Evolutionary conservation across 176 grass and related monocot species (phyloP), one percentile per base, ranked within the genome.

Genomic region (Raddia distichophylla): DNA sequence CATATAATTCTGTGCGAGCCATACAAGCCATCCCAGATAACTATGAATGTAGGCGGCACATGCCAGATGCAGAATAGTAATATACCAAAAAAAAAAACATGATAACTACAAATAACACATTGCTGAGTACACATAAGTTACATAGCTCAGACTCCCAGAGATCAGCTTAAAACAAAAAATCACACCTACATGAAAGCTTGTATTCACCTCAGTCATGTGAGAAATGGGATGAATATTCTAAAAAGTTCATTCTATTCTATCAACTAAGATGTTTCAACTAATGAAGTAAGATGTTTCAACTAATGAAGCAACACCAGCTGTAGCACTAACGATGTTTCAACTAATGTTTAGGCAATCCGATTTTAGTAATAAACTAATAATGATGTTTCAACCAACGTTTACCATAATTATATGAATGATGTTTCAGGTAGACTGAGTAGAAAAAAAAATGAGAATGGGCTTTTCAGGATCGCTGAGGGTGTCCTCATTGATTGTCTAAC

Each of bases 311-410:
- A 67, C 2, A 4, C n/a, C 35, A 9, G 35, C 2, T 42, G 34
- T 66, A 42, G 34, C 44, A 74, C n/a, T 42, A 60, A 54, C 16
- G 7, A 74, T 55, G 17, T 32, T 60, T 75, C n/a, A 37, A 84
- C 16, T 42, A 60, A 50, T 49, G 7, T 40, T 40, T 40, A 51
- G 13, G 1, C 56, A 43, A 61, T 16, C 45, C 3, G 1, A 14
- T 10, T 33, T 13, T n/a, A 63, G 46, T 50, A 62, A 64, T 63
- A 64, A 70, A 63, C 35, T 50, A 62, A 64, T 63, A 64, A 70
- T 76, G 17, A 64, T 3, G 43, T 15, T 82, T 73, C 50, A 71
- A 60, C 49, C 6, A 67, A 59, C 14, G 42, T 0, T 3, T 18
- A 7, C 50, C 56, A 37, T 4, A 80, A 22, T 34, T 60, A 10